A percentile compares a stretch with the other conserved stretches of the same genome.
phyloP scores from a whole-genome alignment of 2,329 filamentous ascomycete species.

The Neoscytalidium dimidiatum region DNA sequence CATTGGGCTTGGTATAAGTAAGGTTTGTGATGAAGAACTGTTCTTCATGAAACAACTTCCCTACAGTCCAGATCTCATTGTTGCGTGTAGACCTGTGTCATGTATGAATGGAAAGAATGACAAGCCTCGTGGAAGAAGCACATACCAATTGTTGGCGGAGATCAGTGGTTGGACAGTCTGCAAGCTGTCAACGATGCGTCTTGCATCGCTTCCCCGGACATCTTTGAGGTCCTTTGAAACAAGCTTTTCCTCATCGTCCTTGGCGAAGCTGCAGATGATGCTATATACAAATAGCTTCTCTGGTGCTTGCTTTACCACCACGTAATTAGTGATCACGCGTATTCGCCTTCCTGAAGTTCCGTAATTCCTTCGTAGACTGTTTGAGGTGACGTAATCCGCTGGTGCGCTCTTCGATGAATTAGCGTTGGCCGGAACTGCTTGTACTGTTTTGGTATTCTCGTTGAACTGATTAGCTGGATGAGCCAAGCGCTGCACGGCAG shows the following conservation, averaged over 20 bases:
- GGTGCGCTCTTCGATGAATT: neutral
- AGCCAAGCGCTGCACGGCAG: neutral
- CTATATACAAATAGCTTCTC: neutral
- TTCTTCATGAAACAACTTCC: neutral
- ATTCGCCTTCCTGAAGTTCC: neutral
- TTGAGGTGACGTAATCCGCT: neutral
- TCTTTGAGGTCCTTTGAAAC: neutral
- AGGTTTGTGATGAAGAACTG: neutral
- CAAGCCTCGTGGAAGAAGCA: too few relatives aligned
- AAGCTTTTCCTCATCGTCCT: neutral
- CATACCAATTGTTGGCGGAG: neutral
- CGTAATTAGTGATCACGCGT: slow-evolving; percentile 11
- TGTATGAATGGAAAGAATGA: neutral
- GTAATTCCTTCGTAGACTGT: neutral
- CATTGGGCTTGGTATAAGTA: neutral
- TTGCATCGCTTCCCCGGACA: neutral
- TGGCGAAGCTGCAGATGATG: neutral
- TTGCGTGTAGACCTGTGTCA: neutral
- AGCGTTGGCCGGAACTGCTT: neutral
- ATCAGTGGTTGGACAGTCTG: neutral
- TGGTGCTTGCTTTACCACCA: slow-evolving; percentile 2
- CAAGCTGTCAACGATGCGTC: slow-evolving; percentile 1
- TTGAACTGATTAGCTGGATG: neutral
- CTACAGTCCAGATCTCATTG: neutral
- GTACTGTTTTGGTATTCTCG: neutral